Percentiles rank a stretch among this genome's conserved stretches.
Conservation (phyloP, 352 stramenopile species). For the Pythium apleroticum region DNA sequence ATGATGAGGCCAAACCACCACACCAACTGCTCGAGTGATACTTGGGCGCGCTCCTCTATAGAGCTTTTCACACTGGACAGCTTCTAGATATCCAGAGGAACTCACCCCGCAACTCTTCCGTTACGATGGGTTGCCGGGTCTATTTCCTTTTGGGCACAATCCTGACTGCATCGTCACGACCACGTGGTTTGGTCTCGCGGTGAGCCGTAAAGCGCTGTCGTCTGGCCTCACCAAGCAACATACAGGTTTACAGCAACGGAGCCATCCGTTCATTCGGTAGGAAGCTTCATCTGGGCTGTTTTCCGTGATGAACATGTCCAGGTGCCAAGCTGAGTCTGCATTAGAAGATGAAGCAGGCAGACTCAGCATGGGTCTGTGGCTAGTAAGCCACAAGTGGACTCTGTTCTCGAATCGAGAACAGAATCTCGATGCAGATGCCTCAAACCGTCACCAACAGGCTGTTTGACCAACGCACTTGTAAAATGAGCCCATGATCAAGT, state of each 20-base stretch:
- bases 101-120: not conserved
- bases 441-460: not conserved
- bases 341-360: too few species aligned
- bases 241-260: not conserved
- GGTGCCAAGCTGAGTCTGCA: not conserved
- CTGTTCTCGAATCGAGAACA: too few species aligned
- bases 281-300: not conserved
- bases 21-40: too few species aligned
- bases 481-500: not conserved
- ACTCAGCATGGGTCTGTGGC: not conserved
- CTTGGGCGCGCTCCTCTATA: too few species aligned
- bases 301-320: not conserved
- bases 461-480: not conserved
- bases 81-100: not conserved
- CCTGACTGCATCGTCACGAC: not conserved
- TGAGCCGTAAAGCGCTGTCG: not conserved
- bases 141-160: not conserved
- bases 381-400: too few species aligned
- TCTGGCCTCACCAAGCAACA: not conserved
- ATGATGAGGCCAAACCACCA: too few species aligned
- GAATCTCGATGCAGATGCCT: not conserved
- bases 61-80: too few species aligned
- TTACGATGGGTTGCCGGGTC: not conserved
- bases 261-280: not conserved
- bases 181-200: not conserved